These are phyloP conservation scores for Macrocybe gigantea DNA, from an alignment of 768 basidiomycete species.

Conservation along the genomic window DNA sequence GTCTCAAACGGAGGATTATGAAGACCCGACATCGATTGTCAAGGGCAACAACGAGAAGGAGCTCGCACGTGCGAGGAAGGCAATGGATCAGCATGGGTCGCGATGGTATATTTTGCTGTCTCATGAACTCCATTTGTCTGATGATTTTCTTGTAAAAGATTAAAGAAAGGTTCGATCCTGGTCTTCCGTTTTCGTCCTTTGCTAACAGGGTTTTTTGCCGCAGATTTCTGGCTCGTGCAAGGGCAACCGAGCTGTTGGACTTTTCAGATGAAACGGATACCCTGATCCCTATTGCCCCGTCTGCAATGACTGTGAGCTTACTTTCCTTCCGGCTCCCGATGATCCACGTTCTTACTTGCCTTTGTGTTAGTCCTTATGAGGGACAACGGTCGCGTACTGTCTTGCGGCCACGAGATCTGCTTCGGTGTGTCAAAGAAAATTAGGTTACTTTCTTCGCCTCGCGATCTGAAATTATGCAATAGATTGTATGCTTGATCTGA, in stretches of 20 bases:
- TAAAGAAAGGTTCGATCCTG: conserved; percentile 25
- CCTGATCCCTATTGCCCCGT: conserved; percentile 49
- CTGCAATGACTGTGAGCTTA: conserved; percentile 51
- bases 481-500: conserved; percentile 55
- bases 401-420: conserved; percentile 66
- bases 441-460: not conserved
- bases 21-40: conserved; percentile 46
- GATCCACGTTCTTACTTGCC: not conserved
- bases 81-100: conserved; percentile 36
- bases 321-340: not conserved
- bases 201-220: not conserved
- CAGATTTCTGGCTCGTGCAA: conserved; percentile 45
- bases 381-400: conserved; percentile 52
- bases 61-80: conserved; percentile 49
- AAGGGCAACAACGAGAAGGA: conserved; percentile 48
- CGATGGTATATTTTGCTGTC: conserved; percentile 20
- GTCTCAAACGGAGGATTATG: conserved; percentile 37
- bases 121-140: not conserved
- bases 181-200: not conserved
- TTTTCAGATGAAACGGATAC: conserved; percentile 43
- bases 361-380: conserved; percentile 35
- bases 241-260: conserved; percentile 34
- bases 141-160: conserved; percentile 15
- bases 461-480: not conserved
- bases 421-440: conserved; percentile 29